phyloP scores from a whole-genome alignment of 2,329 filamentous ascomycete species.

The Epichloe gansuensis region DNA sequence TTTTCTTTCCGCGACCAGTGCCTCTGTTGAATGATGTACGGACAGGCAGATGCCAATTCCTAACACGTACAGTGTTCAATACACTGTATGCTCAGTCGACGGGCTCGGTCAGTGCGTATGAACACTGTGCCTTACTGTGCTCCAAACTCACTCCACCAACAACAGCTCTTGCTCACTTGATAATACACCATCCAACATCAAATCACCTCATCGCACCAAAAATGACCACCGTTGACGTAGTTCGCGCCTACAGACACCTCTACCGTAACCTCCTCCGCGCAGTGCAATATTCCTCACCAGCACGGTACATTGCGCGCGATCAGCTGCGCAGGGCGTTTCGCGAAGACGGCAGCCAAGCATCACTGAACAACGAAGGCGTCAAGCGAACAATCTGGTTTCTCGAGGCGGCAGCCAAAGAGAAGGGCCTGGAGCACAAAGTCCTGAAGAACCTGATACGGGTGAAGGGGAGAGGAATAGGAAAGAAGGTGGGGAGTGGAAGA shows the following conservation, averaged over 20 bases:
- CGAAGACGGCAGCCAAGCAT: constrained; percentile 13
- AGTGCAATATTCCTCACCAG: constrained; percentile 58
- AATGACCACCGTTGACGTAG: constrained; percentile 29
- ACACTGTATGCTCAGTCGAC: neutral
- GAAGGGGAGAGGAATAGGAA: constrained; percentile 9
- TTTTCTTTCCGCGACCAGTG: too few relatives aligned
- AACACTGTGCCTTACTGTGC: neutral
- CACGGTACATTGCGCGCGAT: constrained; percentile 49
- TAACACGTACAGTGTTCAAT: too few relatives aligned
- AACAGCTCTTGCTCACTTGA: neutral
- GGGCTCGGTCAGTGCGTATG: neutral
- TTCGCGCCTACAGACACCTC: constrained; percentile 58
- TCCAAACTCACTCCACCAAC: neutral
- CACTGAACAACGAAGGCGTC: constrained; percentile 39
- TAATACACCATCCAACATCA: neutral
- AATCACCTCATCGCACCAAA: neutral
- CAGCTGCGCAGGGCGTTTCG: constrained; percentile 49
- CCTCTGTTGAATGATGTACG: too few relatives aligned
- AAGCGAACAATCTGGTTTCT: constrained; percentile 61
- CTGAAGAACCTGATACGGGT: constrained; percentile 52
- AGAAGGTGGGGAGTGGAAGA: constrained; percentile 10
- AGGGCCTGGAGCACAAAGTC: constrained; percentile 59
- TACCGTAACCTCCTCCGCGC: constrained; percentile 57
- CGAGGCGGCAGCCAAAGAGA: constrained; percentile 47
- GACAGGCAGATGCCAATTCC: neutral